Base-by-base conservation (phyloP, 306 rosid genomes). In the Albizia julibrissin region DNA sequence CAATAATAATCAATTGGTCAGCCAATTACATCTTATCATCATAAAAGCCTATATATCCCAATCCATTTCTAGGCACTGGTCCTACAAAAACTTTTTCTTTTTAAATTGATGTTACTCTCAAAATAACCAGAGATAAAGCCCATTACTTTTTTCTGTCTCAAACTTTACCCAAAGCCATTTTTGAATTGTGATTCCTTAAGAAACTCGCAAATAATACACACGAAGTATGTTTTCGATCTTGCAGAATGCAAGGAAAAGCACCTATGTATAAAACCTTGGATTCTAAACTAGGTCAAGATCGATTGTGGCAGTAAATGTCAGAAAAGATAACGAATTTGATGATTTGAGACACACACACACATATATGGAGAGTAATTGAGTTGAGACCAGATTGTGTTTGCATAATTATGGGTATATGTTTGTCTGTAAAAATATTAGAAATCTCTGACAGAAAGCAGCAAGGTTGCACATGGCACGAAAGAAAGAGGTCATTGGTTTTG, bases 391-490 rank as follows among this genome's bases (percentile, higher is more conserved):
- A 69, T 58, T 80, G 85, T 81, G 74, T 86, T 79, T 19, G 83
- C 66, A 71, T 68, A 65, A 61, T 75, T 61, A 11, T 24, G 8
- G 26, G 67, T 61, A 61, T 61, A 62, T 24, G 59, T 52, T 21
- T 54, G 75, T 66, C 70, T 78, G 77, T 61, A 75, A 80, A 86
- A 62, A 75, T n/a, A 69, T 54, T 40, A 82, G 85, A 84, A 84
- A 83, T 52, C 44, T 67, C 90, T 84, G 88, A 84, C 90, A 80
- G 81, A 49, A 62, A 77, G 84, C 65, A 64, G 87, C 68, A 75
- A 79, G 76, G 56, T 73, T 59, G 77, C 77, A 56, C 85, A 76
- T 75, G 27, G 49, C 62, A 42, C 82, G 37, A 72, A 80, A 79
- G 52, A 81, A 72, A 31, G 59, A 58, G 69, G 80, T 70, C 71